These are phyloP conservation scores for Skeletonema menzelii DNA, from an alignment of 108 stramenopile genomes.

Conservation along the genomic window DNA sequence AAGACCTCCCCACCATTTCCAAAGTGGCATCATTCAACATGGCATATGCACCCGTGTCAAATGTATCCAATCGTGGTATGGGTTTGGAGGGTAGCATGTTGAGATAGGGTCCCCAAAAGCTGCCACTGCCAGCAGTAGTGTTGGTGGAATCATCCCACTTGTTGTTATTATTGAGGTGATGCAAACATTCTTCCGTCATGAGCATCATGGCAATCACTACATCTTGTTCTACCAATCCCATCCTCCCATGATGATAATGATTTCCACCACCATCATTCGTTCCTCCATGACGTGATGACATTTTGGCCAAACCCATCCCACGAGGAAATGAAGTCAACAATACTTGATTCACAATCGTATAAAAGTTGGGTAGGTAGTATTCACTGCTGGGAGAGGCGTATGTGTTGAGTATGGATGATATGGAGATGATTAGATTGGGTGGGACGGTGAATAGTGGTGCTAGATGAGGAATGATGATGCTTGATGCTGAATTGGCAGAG, in stretches of 20 bases:
- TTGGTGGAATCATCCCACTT: not conserved
- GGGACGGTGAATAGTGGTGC: conserved; percentile 49
- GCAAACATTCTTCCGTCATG: conserved; percentile 40
- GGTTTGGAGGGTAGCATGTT: conserved; percentile 25
- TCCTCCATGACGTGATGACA: not conserved
- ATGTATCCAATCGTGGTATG: conserved; percentile 51
- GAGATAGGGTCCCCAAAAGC: conserved; percentile 35
- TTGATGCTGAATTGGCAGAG: not conserved
- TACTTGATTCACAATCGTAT: conserved; percentile 1
- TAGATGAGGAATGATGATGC: conserved; percentile 22
- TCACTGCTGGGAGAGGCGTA: conserved; percentile 21
- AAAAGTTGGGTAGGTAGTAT: conserved; percentile 6
- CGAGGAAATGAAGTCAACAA: conserved; percentile 5
- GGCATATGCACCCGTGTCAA: conserved; percentile 29
- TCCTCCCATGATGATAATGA: not conserved
- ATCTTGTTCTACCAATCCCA: conserved; percentile 49
- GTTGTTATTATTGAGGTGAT: not conserved
- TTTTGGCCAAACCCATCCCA: conserved; percentile 5
- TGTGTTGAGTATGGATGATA: conserved; percentile 28
- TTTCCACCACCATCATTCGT: too few species aligned
- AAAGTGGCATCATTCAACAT: conserved; percentile 30
- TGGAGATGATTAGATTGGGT: conserved; percentile 32
- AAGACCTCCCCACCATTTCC: conserved; percentile 18
- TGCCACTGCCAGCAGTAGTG: too few species aligned
- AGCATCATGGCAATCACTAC: conserved; percentile 42